Base-by-base conservation (phyloP, 768 basidiomycete species). In the Mycena vulgaris region DNA sequence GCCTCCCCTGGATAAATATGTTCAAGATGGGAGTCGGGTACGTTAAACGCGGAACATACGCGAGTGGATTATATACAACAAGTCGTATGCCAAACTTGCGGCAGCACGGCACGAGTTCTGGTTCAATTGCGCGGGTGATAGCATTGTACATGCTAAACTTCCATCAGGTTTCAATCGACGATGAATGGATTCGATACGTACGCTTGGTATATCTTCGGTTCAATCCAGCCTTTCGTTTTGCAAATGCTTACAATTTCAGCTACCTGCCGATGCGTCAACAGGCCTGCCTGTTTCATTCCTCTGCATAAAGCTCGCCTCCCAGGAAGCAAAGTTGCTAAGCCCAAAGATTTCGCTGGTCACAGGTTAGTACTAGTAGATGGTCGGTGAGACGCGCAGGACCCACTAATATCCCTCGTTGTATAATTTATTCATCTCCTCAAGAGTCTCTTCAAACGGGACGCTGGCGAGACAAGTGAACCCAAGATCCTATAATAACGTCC, bases 141-240 rank as follows among this genome's bases (percentile, higher is more conserved):
- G 86, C 83, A 58, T 87, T 88, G 76, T 88, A 76, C 76, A 75
- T 75, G 35, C 73, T 76, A 30, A 5, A 21, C 6, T 40, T n/a
- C 11, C 47, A 2, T 48, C 47, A 48, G 6, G 8, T 2, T 25
- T 5, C 25, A 27, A 27, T 48, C 25, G 47, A 27, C 11, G 47
- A 27, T 16, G 47, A 27, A 23, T 21, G 14, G 6, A 14, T 5
- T 10, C 30, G 21, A 31, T 28, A 62, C 80, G 21, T 55, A 83
- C 85, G 79, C 87, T 78, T 88, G 85, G 63, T 87, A 88, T 9
- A 87, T 82, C 59, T 78, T 85, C 6, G 87, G 87, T 58, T 78
- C 71, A 4, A 88, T 78, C 71, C 80, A 88, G 16, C 80, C 80
- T 7, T 85, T 85, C 16, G 80, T 79, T 61, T 80, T 85, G 76